Evolutionary conservation across 2,329 filamentous ascomycete genomes (phyloP), one percentile per base, ranked within the genome.

Genomic region (Fusarium devonianum): DNA sequence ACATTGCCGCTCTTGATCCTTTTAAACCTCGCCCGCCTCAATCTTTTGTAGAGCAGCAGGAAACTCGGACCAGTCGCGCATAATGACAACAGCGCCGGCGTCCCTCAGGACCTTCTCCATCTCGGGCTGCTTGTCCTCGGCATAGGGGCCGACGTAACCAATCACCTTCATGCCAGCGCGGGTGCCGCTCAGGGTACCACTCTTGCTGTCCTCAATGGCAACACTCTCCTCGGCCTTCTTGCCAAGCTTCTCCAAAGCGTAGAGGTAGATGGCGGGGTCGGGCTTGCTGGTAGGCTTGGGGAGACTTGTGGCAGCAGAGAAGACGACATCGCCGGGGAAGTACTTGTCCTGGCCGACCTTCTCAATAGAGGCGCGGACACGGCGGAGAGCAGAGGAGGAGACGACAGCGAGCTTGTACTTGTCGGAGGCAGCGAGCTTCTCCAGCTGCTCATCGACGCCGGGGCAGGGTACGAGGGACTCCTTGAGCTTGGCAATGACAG

Each of bases 151-250:
- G 21, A 94, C 88, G 72, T 96, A 96, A 45, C 87, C 92, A 64
- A 96, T 85, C 56, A 88, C 85, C 55, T 84, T 87, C 67, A 96
- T 94, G 38, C 85, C 84, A 13, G 92, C 92, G 52, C 89, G 82
- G 66, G 86, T 85, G 49, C 73, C 79, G 59, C 89, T 90, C 49
- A 88, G 82, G 32, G 89, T 89, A 54, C 92, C 92, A 63, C 87
- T 91, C 81, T 89, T 90, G 79, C 86, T 90, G 78, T 96, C 92
- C 79, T 96, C 92, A 50, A 96, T 83, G 17, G 92, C 89, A 22
- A 96, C 80, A 60, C 83, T 86, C 78, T 95, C 87, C 35, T 77
- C 76, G 2, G 90, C 77, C 65, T 81, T 83, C 74, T 88, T 88
- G 54, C 87, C 87, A 40, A 95, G 80, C 68, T 83, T 76, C 73